phyloP scores from a whole-genome alignment of 2,329 filamentous ascomycete species.

The Fusarium oxysporum region DNA sequence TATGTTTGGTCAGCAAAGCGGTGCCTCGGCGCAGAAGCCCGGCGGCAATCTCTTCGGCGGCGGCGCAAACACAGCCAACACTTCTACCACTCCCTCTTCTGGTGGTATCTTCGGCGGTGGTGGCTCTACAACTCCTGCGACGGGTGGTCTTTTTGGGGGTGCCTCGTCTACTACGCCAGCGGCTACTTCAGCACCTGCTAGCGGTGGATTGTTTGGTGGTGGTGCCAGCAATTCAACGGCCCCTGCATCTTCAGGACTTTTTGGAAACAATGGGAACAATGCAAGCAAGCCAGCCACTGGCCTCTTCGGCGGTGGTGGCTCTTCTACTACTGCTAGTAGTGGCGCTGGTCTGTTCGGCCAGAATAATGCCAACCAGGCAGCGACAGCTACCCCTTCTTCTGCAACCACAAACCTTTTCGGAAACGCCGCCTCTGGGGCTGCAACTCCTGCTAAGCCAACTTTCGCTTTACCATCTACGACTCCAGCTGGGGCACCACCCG shows the following conservation, averaged over 20 bases:
- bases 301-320: constrained; percentile 47
- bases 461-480: constrained; percentile 65
- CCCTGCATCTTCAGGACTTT: constrained; percentile 48
- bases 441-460: constrained; percentile 59
- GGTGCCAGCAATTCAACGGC: constrained; percentile 42
- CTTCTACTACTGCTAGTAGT: constrained; percentile 39
- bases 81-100: constrained; percentile 30
- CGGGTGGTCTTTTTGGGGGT: constrained; percentile 40
- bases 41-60: constrained; percentile 42
- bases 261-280: constrained; percentile 43
- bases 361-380: constrained; percentile 40
- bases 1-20: constrained; percentile 51
- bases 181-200: constrained; percentile 38
- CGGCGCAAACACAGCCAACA: constrained; percentile 39
- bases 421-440: constrained; percentile 44
- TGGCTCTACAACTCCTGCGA: constrained; percentile 42
- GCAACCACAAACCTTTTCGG: constrained; percentile 49
- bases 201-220: constrained; percentile 44
- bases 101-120: constrained; percentile 42
- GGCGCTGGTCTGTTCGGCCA: constrained; percentile 43
- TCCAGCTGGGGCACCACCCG: constrained; percentile 66
- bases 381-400: constrained; percentile 41
- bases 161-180: constrained; percentile 44
- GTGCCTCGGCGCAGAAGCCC: constrained; percentile 45
- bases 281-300: constrained; percentile 36